A percentile compares a stretch with the other conserved stretches of the same genome.
These are phyloP conservation scores for Paramecium sexaurelia DNA, from an alignment of 73 alveolate species.

Conservation along the genomic window DNA sequence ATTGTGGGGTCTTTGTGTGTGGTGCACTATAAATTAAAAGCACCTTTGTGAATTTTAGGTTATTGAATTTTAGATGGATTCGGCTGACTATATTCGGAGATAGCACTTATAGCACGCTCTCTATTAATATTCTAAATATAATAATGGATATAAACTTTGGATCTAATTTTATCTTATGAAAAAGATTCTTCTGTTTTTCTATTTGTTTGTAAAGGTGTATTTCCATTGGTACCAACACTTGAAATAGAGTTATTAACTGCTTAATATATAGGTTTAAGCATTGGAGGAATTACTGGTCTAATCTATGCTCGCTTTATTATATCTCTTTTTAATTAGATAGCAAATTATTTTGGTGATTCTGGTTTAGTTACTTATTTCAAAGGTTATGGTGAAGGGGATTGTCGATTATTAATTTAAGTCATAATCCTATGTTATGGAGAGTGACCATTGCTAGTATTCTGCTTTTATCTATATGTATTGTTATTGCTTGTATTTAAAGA, in stretches of 20 bases:
- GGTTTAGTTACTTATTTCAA: neutral
- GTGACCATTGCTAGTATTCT: neutral
- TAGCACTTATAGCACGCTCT: conserved; percentile 27
- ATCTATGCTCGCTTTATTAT: neutral
- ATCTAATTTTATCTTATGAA: neutral
- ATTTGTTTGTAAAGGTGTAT: conserved; percentile 1
- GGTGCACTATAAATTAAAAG: conserved; percentile 42
- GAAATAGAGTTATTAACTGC: conserved; percentile 48
- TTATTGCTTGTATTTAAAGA: neutral
- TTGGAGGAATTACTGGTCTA: neutral
- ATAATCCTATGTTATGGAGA: conserved; percentile 26
- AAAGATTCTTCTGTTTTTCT: conserved; percentile 48
- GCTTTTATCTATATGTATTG: neutral
- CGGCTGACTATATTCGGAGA: neutral
- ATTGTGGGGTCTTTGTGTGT: conserved; percentile 54
- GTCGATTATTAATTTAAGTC: neutral
- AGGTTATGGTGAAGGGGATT: neutral
- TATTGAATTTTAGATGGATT: neutral
- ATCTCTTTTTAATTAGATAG: neutral
- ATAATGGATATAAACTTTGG: neutral
- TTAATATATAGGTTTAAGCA: conserved; percentile 20
- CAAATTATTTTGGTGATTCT: neutral
- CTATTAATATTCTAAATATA: neutral
- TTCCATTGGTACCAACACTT: conserved; percentile 40
- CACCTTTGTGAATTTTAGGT: conserved; percentile 62